Base-by-base conservation (phyloP, 306 rosid species). In the Ammopiptanthus mongolicus region DNA sequence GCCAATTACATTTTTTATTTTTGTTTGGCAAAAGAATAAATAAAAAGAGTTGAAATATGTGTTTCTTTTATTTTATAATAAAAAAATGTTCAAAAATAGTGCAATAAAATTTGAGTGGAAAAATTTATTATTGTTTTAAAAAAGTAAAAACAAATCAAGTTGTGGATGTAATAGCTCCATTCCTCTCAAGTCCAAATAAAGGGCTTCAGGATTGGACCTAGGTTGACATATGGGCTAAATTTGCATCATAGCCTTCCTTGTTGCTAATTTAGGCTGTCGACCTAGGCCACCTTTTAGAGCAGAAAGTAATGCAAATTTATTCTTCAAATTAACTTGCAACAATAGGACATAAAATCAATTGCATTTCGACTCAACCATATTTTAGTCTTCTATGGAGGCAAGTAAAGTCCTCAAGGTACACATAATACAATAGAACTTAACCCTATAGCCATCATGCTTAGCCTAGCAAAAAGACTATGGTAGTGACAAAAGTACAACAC, bases 391-490 rank as follows among this genome's bases (percentile, higher is more conserved):
- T 47, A 51, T 21, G 39, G 14, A 64, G 65, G 74, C 80, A 80
- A 71, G 74, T 10, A 47, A 34, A 29, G 31, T 47, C 23, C 31
- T 39, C 65, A 46, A 71, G 59, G 48, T 67, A 50, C 13, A 73
- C 48, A 80, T 58, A 47, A 74, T 28, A 51, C 67, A 47, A 7
- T 28, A 17, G 60, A 41, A 10, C 28, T 28, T 15, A 44, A 22
- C 21, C 19, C 11, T 15, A 15, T 15, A 52, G 6, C 8, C 55
- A 39, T 42, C 55, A 74, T 33, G 71, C 74, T 23, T 51, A 48
- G 69, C 80, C 58, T 78, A 69, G 78, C 81, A 79, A 79, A 69
- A 65, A 72, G 61, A 77, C 74, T 44, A 37, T 10, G 37, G 15
- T 29, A 47, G 47, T 60, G 72, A 50, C 76, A 74, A 61, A 15